phyloP scores from a whole-genome alignment of 805 yeast genomes.

The Kodamaea neixiangensis region DNA sequence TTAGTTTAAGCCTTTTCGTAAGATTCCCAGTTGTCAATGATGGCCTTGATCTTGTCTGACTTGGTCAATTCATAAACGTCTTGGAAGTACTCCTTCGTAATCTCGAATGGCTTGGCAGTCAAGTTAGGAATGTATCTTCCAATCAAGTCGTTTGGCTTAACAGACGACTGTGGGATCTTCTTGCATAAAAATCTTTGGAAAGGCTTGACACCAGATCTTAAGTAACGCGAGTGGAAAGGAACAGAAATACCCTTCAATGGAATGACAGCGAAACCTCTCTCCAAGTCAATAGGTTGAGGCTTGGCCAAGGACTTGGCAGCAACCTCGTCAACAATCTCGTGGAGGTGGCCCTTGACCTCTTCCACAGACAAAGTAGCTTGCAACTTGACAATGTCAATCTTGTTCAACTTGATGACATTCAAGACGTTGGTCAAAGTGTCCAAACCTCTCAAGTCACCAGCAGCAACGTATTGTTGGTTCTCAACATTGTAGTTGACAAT shows the following conservation, averaged over 20 bases:
- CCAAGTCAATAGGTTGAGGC: slow-evolving; percentile 95
- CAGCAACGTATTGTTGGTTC: slow-evolving; percentile 97
- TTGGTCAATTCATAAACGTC: slow-evolving; percentile 91
- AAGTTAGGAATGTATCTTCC: slow-evolving; percentile 98
- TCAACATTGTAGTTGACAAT: slow-evolving; percentile 98
- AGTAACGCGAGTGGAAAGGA: slow-evolving; percentile 99
- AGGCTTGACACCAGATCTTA: slow-evolving; percentile 98
- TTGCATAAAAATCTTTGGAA: slow-evolving; percentile 96
- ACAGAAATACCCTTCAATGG: slow-evolving; percentile 99
- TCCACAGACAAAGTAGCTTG: slow-evolving; percentile 82
- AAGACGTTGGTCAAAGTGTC: slow-evolving; percentile 92
- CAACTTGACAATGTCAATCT: slow-evolving; percentile 87
- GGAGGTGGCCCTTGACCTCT: slow-evolving; percentile 83
- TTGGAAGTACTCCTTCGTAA: slow-evolving; percentile 95
- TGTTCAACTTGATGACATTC: slow-evolving; percentile 90
- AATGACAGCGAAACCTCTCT: slow-evolving; percentile 97
- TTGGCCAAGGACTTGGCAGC: slow-evolving; percentile 78
- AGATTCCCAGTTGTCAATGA: slow-evolving; percentile 93
- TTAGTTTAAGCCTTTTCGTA: slow-evolving; percentile 53
- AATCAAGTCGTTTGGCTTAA: slow-evolving; percentile 89
- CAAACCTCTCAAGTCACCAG: slow-evolving; percentile 96
- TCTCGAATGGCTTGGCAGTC: slow-evolving; percentile 96
- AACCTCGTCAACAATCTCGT: slow-evolving; percentile 85
- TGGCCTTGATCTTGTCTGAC: slow-evolving; percentile 85
- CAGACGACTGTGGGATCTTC: slow-evolving; percentile 93